Percentiles rank a stretch among this genome's conserved stretches.
These are phyloP conservation scores for Erodium maritimum DNA, from an alignment of 345 rosid species.

Conservation along the genomic window DNA sequence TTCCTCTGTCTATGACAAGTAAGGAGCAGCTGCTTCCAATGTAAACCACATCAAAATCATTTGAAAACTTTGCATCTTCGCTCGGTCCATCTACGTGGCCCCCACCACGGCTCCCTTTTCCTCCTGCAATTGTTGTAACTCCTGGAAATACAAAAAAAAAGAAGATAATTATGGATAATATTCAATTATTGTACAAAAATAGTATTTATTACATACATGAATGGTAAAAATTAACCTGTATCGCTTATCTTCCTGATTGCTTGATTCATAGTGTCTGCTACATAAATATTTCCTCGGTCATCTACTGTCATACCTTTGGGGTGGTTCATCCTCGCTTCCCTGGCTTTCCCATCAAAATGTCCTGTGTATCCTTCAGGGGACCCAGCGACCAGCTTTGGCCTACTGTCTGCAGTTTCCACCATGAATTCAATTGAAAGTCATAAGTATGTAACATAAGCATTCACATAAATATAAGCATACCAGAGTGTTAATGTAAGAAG, in stretches of 20 bases:
- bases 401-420: conserved; percentile 36
- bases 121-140: conserved; percentile 97
- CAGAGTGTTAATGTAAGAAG: neutral
- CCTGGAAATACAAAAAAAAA: conserved; percentile 33
- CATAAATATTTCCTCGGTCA: conserved; percentile 80
- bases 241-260: conserved; percentile 91
- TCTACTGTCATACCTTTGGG: conserved; percentile 88
- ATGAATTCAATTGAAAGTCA: conserved; percentile 8
- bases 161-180: no score
- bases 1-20: conserved; percentile 91
- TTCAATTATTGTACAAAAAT: neutral
- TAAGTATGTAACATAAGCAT: neutral
- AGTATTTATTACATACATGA: neutral
- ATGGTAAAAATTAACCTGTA: conserved; percentile 27
- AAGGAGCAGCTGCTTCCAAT: conserved; percentile 96
- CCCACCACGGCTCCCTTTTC: conserved; percentile 64
- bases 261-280: conserved; percentile 79
- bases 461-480: neutral
- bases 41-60: conserved; percentile 91
- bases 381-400: conserved; percentile 84
- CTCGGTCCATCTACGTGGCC: conserved; percentile 96
- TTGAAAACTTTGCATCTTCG: conserved; percentile 92
- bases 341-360: conserved; percentile 73
- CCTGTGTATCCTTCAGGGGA: conserved; percentile 78
- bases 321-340: conserved; percentile 83